phyloP scores from a whole-genome alignment of 768 basidiomycete genomes.

The Lentinula raphanica region DNA sequence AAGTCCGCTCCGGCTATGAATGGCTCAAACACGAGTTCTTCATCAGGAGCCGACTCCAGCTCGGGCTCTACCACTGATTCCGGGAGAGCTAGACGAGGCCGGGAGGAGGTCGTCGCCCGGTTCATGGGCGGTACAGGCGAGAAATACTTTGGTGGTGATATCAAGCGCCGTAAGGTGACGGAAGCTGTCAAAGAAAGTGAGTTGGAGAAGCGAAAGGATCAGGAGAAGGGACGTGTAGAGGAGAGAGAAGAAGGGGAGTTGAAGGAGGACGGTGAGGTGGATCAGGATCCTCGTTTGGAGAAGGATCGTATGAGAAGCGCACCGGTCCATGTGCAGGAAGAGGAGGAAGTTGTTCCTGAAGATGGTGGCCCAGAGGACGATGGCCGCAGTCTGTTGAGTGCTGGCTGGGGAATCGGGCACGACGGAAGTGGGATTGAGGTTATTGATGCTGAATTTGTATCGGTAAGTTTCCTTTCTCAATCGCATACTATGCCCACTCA shows the following conservation, averaged over 20 bases:
- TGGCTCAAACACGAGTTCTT: conserved; percentile 42
- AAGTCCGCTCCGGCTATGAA: conserved; percentile 5
- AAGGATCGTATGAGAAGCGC: neutral
- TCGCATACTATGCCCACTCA: neutral
- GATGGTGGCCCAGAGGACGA: conserved; percentile 39
- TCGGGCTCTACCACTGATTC: conserved; percentile 6
- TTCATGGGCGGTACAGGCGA: conserved; percentile 40
- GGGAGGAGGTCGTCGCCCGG: conserved; percentile 23
- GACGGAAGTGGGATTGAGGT: conserved; percentile 76
- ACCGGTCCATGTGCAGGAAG: neutral
- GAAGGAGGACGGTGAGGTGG: conserved; percentile 3
- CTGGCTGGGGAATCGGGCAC: conserved; percentile 74
- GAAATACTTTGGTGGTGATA: conserved; percentile 17
- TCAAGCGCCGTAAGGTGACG: neutral
- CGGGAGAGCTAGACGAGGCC: conserved; percentile 9
- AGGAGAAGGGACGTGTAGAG: neutral
- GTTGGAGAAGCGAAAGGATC: neutral
- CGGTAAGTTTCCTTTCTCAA: conserved; percentile 37
- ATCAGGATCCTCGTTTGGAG: conserved; percentile 10
- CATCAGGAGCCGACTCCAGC: conserved; percentile 41
- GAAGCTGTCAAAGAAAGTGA: neutral
- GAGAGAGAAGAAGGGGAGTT: conserved; percentile 1
- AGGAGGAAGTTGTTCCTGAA: neutral
- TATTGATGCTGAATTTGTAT: conserved; percentile 54
- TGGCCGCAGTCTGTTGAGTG: conserved; percentile 57